Percentiles rank a stretch among this genome's conserved stretches.
phyloP scores from a whole-genome alignment of 2,329 filamentous ascomycete species.

The Clonostachys chloroleuca region DNA sequence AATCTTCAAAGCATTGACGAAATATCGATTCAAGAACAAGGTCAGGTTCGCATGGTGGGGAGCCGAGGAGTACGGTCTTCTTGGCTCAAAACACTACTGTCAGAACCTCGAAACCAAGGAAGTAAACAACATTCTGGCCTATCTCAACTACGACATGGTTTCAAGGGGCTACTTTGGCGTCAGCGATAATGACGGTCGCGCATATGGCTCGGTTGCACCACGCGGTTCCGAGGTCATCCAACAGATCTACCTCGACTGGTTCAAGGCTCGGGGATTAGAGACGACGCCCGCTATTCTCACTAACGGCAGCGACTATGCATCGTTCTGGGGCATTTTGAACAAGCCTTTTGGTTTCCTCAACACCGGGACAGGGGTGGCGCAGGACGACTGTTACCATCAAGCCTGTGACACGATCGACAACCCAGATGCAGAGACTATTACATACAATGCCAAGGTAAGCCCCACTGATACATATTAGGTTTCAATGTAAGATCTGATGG shows the following conservation, averaged over 20 bases:
- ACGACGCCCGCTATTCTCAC: conserved; percentile 15
- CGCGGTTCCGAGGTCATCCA: conserved; percentile 23
- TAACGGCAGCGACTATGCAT: conserved; percentile 56
- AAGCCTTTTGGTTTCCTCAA: conserved; percentile 54
- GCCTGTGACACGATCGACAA: conserved; percentile 28
- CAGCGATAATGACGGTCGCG: conserved; percentile 25
- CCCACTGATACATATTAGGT: not conserved
- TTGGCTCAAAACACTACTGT: conserved; percentile 28
- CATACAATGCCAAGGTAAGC: conserved; percentile 18
- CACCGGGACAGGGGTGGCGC: conserved; percentile 52
- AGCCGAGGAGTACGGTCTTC: conserved; percentile 35
- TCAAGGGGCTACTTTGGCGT: conserved; percentile 26
- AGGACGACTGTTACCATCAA: conserved; percentile 21
- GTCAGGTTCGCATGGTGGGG: conserved; percentile 40
- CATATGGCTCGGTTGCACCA: conserved; percentile 19
- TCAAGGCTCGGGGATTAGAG: conserved; percentile 22
- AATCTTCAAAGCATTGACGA: conserved; percentile 28
- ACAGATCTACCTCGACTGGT: conserved; percentile 22
- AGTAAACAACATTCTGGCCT: conserved; percentile 25
- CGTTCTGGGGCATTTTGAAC: conserved; percentile 45
- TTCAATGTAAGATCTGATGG: not conserved
- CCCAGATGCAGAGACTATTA: conserved; percentile 20
- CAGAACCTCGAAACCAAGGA: conserved; percentile 21
- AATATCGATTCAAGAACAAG: conserved; percentile 25
- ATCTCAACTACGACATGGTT: conserved; percentile 37